Percentiles rank a stretch among this genome's conserved stretches.
phyloP scores from a whole-genome alignment of 192 early-diverging fungal genomes.

The Gamsiella multidivaricata region DNA sequence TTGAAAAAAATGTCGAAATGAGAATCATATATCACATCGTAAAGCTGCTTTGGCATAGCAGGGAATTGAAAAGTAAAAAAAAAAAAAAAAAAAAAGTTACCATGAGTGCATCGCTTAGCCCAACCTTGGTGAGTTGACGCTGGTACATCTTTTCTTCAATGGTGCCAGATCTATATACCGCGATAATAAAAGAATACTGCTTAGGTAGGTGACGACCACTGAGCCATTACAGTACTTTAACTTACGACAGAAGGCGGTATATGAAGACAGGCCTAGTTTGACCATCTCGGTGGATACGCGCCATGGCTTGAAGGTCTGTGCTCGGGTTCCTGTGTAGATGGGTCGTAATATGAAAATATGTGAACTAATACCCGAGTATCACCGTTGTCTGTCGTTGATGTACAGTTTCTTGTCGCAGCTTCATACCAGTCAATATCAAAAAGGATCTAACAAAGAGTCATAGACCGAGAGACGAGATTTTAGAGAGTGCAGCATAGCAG shows the following conservation, averaged over 20 bases:
- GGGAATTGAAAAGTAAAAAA: too few species aligned
- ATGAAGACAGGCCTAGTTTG: conserved; percentile 51
- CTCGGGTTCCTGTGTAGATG: conserved; percentile 32
- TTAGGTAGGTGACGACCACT: too few species aligned
- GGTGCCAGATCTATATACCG: conserved; percentile 44
- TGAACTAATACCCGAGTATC: too few species aligned
- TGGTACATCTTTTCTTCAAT: conserved; percentile 72
- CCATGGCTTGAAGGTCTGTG: conserved; percentile 68
- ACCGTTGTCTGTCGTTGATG: too few species aligned
- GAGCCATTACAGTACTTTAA: too few species aligned
- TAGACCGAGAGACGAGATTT: background rate
- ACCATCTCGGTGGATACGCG: conserved; percentile 67
- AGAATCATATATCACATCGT: too few species aligned
- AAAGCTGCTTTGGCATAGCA: too few species aligned
- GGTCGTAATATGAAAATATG: background rate
- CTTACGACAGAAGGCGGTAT: conserved; percentile 54
- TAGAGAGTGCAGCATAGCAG: background rate
- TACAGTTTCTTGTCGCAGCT: too few species aligned
- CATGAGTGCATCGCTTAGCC: conserved; percentile 67
- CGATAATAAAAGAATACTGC: background rate
- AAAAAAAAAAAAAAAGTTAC: conserved; percentile 22
- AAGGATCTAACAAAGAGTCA: conserved; percentile 44
- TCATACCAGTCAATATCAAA: conserved; percentile 74
- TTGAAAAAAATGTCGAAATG: background rate
- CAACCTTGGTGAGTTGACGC: conserved; percentile 68